These are phyloP conservation scores for Lactifluus volemus DNA, from an alignment of 768 basidiomycete genomes.

Conservation along the genomic window DNA sequence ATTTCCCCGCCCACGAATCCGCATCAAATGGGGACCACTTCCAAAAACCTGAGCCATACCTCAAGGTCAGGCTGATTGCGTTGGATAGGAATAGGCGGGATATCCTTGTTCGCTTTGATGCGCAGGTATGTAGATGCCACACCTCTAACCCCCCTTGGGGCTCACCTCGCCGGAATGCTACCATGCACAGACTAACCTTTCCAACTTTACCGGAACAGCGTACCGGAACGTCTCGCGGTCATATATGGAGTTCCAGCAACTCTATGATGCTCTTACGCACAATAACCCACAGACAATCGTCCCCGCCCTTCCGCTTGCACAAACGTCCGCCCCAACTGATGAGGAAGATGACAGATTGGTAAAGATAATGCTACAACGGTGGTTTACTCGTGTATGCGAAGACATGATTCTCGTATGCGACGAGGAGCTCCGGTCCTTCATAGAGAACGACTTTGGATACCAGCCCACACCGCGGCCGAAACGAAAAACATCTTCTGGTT, in stretches of 20 bases:
- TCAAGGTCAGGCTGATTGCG: constrained; percentile 82
- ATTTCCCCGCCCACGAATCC: constrained; percentile 64
- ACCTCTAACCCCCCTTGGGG: neutral
- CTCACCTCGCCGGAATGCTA: neutral
- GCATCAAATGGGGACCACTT: constrained; percentile 61
- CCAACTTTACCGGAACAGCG: constrained; percentile 80
- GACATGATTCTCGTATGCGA: constrained; percentile 82
- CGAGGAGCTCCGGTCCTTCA: constrained; percentile 89
- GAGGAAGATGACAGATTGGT: constrained; percentile 98
- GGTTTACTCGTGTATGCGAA: constrained; percentile 89
- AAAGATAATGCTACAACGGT: constrained; percentile 88
- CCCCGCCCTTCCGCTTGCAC: constrained; percentile 90
- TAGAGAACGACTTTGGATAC: constrained; percentile 97
- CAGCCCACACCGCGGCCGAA: constrained; percentile 73
- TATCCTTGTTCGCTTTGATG: constrained; percentile 89
- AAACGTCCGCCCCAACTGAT: constrained; percentile 93
- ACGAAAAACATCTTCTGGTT: constrained; percentile 65
- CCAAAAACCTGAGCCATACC: constrained; percentile 74
- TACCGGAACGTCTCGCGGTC: constrained; percentile 95
- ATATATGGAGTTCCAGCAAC: constrained; percentile 89
- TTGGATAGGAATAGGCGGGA: constrained; percentile 94
- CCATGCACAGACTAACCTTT: constrained; percentile 70
- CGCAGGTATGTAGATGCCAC: constrained; percentile 55
- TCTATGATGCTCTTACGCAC: constrained; percentile 82
- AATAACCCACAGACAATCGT: constrained; percentile 95